Evolutionary conservation across 495 filamentous ascomycete species (phyloP), one percentile per base, ranked within the genome.

Genomic region (Niebla homalea): DNA sequence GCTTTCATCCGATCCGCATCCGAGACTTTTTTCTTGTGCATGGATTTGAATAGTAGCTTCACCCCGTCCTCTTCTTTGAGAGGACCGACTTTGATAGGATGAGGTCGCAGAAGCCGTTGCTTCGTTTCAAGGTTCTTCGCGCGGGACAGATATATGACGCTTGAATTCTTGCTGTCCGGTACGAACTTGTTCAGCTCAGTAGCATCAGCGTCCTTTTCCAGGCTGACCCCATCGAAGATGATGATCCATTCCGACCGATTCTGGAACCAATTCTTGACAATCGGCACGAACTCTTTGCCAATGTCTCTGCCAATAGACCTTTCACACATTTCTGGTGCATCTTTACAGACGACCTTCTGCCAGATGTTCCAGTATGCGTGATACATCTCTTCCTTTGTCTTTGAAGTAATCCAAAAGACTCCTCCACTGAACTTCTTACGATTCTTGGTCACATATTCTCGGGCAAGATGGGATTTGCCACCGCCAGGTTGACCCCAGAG

Each of bases 381-480:
- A 46, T 75, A 77, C 18, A 80, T 67, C 25, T 84, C 78, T 45
- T 77, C 67, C 20, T 70, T 63, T 10, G 76, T 79, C 57, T 83
- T 84, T 10, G 84, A 80, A 48, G 80, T 73, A 26, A 90, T 73
- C 86, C 86, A 92, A 58, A 89, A 92, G 19, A 89, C 73, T 5
- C 86, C 86, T 2, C 84, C 86, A 0, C 74, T 75, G 55, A 81
- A 92, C 56, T 79, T 71, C 10, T 74, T 71, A 18, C 70, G 73
- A 50, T 85, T 76, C 21, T 71, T 66, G 48, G 84, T 87, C 45
- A 89, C 82, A 56, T 89, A 92, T 63, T 92, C 75, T 6, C 86
- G 73, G 32, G 84, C 84, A n/a, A 90, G 67, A 60, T 89, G 85
- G 0, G 84, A 84, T 64, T 92, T 92, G 19, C 86, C 86, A 1